Base-by-base conservation (phyloP, 345 rosid genomes). In the Erysimum cheiranthoides region DNA sequence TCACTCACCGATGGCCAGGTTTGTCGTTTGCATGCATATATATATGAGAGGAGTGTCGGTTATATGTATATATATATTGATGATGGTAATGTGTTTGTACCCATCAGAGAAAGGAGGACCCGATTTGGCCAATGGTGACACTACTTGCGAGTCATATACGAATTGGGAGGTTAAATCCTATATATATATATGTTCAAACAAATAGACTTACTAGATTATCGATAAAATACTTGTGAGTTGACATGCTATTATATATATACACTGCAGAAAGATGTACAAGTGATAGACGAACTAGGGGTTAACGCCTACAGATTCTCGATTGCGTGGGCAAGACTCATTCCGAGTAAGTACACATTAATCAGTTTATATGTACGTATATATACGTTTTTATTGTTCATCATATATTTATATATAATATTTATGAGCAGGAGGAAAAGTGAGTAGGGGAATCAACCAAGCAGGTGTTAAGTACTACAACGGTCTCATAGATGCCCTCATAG, bases 1-100 rank as follows among this genome's bases (percentile, higher is more conserved):
- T 21, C 25, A 21, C 88, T 69, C 81, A 79, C 68, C 79, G 73
- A 57, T 65, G 72, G 60, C 85, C 88, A 73, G 71, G 88, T 85
- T 11, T 14, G 51, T 74, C 1, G 5, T 70, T 51, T 60, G 52
- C 52, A 47, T 47, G 52, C 27, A 56, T 17, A n/a, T n/a, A n/a
- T n/a, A 42, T 17, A 46, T 16, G 25, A 46, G 34, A 32, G 51
- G 10, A 50, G 4, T 49, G 11, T 9, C 17, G 28, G 6, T 3
- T 59, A 21, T 49, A 42, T 39, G 10, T 34, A 5, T 21, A n/a
- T n/a, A n/a, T 47, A 21, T 1, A 1, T 21, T 21, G 25, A 1
- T 43, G 14, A 45, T 25, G 60, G 34, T 72, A 52, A 28, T 78
- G 25, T 21, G 25, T 21, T 21, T 21, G 25, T 21, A 21, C 25